Evolutionary conservation across 208 protist genomes (phyloP).

Genomic region (Trypanosoma scelopori): DNA sequence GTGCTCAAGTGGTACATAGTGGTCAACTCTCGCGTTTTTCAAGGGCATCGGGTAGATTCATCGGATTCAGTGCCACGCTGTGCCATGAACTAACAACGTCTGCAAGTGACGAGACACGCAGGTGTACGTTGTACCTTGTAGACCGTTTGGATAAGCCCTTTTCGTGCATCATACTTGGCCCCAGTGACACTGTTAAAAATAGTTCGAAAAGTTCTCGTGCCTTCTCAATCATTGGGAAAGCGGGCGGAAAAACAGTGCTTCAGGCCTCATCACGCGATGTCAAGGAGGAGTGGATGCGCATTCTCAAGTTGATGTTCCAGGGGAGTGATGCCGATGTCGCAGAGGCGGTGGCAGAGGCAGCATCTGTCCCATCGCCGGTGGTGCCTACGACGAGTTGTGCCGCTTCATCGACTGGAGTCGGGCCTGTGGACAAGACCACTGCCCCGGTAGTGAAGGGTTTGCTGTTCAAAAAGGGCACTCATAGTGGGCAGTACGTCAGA

Average conservation of each 20-base stretch:
- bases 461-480: conserved; percentile 17
- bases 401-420: no score
- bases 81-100: background rate
- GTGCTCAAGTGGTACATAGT: background rate
- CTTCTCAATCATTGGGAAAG: conserved; percentile 7
- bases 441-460: conserved; percentile 10
- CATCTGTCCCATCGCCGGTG: background rate
- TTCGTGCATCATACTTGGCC: conserved; percentile 12
- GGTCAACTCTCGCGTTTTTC: conserved; percentile 13
- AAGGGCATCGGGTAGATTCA: conserved; percentile 12
- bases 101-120: background rate
- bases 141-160: conserved; percentile 6
- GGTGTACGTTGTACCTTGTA: conserved; percentile 17
- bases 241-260: conserved; percentile 12
- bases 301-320: background rate
- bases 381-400: no score
- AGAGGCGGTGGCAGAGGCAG: no score
- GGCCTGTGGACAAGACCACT: background rate
- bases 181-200: conserved; percentile 1
- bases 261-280: background rate
- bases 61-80: conserved; percentile 10
- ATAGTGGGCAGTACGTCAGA: conserved; percentile 3
- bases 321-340: background rate
- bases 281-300: conserved; percentile 13
- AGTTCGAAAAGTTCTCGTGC: conserved; percentile 13